These are phyloP conservation scores for Tolypocladium paradoxum DNA, from an alignment of 2,329 filamentous ascomycete genomes.

Conservation along the genomic window DNA sequence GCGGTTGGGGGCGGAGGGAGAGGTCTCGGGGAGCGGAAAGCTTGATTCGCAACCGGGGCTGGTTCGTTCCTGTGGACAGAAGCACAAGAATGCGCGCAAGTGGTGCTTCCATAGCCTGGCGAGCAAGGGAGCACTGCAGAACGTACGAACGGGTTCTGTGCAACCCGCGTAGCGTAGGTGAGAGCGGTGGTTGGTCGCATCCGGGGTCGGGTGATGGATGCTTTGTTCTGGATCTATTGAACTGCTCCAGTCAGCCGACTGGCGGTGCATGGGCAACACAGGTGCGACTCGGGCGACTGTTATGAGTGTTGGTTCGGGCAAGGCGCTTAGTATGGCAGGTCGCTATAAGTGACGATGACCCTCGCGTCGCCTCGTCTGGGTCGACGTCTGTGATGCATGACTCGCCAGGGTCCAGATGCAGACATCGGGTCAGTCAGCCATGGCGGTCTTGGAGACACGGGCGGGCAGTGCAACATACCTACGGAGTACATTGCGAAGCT, in stretches of 20 bases:
- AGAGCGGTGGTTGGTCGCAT: conserved; percentile 3
- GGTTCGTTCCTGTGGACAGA: background rate
- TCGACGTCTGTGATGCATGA: too few relatives aligned
- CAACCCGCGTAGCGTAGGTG: conserved; percentile 2
- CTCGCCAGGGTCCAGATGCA: background rate
- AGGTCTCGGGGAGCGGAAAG: background rate
- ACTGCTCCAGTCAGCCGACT: background rate
- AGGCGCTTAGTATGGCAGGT: background rate
- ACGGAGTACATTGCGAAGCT: too few relatives aligned
- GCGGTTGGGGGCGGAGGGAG: background rate
- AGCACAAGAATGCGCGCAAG: background rate
- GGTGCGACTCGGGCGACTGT: background rate
- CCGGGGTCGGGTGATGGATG: conserved; percentile 2
- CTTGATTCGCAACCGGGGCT: background rate
- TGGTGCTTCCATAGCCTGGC: background rate
- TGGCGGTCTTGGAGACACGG: background rate
- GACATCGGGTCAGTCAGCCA: background rate
- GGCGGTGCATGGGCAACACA: too few relatives aligned
- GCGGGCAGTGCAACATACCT: background rate
- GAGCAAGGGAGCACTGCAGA: background rate
- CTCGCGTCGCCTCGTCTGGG: background rate
- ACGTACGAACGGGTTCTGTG: background rate
- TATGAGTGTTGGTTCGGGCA: background rate
- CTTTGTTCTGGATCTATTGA: background rate
- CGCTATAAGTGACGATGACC: background rate